These are phyloP conservation scores for Claviceps digitariae DNA, from an alignment of 2,329 filamentous ascomycete species.

Conservation along the genomic window DNA sequence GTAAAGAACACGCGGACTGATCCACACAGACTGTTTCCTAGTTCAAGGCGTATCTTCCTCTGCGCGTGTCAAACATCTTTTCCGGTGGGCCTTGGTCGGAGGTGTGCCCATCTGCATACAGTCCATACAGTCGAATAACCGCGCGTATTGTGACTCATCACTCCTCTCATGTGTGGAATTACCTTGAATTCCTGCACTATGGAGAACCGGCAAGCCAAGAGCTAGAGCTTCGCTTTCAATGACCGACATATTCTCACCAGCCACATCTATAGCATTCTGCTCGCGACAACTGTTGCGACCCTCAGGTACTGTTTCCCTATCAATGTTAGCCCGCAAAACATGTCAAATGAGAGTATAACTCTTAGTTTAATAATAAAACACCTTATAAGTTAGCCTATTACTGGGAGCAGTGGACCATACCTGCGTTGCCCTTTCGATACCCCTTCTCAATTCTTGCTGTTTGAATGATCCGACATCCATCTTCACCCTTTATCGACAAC, in stretches of 20 bases:
- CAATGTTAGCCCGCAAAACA: neutral
- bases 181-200: neutral
- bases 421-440: neutral
- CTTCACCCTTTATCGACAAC: neutral
- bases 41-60: neutral
- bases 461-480: neutral
- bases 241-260: neutral
- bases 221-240: neutral
- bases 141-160: neutral
- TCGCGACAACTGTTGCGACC: neutral
- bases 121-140: neutral
- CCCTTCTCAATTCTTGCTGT: neutral
- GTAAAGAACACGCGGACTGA: conserved; percentile 2
- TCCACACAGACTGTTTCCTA: neutral
- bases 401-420: neutral
- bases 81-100: neutral
- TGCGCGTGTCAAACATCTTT: neutral
- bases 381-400: too few relatives aligned
- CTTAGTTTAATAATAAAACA: neutral
- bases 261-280: neutral
- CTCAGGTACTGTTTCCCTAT: neutral
- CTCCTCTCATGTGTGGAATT: neutral
- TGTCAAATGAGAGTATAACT: neutral
- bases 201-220: neutral
- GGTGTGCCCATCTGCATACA: neutral